Evolutionary conservation across 164 flowering plant species (phyloP), one percentile per base, ranked within the genome.

Genomic region (Akebia trifoliata): DNA sequence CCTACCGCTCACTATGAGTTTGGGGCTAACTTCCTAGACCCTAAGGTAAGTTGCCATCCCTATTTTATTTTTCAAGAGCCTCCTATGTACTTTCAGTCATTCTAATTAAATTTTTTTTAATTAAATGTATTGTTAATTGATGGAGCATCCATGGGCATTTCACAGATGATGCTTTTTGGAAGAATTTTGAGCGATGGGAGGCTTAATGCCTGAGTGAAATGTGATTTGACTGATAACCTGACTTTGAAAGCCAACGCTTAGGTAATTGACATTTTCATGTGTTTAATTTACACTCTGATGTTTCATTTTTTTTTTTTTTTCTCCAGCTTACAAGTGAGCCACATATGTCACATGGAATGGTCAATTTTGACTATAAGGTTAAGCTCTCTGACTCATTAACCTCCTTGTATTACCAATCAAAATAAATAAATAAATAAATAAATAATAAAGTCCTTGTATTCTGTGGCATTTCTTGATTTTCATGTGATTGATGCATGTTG

Each of bases 1-100:
- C 90, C 97, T 28, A 81, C 89, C 44, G 76, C 95, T 24, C 73
- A 84, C 50, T 90, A 90, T 72, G 95, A 90, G 65, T 90, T 90
- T 62, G 97, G 97, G 49, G 95, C 96, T 18, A 90, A 87, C 64
- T 90, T 72, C 61, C 64, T 90, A 22, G 94, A 87, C 73, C 97
- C 94, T 59, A 82, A 77, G 86, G 97, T 84, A 50, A 21, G 65
- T 48, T 15, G 10, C 42, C n/a, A 0, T 38, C 34, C 7, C 39
- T 36, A 21, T 51, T 36, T 18, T 0, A 0, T 18, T 30, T 45
- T 18, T 45, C 2, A 25, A 1, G 11, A 18, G n/a, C 31, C 30
- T 8, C 48, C 35, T 11, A 5, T 43, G 32, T 17, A 43, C 25
- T 26, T 24, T 34, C 15, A 11, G 32, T 26, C 32, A 18, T 17